These are phyloP conservation scores for Beauveria rudraprayagi DNA, from an alignment of 2,329 filamentous ascomycete species.

Conservation along the genomic window DNA sequence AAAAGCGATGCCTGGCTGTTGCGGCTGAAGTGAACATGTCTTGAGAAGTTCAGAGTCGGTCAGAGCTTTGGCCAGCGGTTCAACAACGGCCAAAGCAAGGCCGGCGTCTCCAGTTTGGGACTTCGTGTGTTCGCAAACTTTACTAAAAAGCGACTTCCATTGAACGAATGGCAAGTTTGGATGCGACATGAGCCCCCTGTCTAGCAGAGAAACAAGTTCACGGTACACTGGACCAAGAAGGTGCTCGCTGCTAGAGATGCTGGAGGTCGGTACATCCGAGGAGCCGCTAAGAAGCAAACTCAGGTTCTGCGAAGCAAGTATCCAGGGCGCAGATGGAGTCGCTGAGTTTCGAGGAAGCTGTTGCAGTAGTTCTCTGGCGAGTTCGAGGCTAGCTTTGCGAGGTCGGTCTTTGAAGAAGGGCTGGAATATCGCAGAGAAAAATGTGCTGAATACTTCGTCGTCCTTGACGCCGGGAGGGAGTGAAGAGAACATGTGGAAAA, in stretches of 20 bases:
- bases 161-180: conserved; percentile 37
- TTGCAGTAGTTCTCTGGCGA: conserved; percentile 45
- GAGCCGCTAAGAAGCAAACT: conserved; percentile 32
- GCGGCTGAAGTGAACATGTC: neutral
- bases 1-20: neutral
- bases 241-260: conserved; percentile 25
- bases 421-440: conserved; percentile 44
- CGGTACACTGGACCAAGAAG: conserved; percentile 62
- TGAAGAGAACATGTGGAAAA: conserved; percentile 53
- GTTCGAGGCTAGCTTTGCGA: conserved; percentile 33
- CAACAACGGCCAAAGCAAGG: conserved; percentile 57
- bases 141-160: conserved; percentile 49
- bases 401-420: conserved; percentile 51
- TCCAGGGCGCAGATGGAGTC: conserved; percentile 43
- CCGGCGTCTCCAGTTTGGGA: conserved; percentile 60
- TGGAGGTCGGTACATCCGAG: conserved; percentile 16
- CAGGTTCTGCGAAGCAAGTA: conserved; percentile 40
- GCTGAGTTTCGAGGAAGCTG: conserved; percentile 36
- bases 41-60: conserved; percentile 26
- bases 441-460: conserved; percentile 34
- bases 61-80: conserved; percentile 57
- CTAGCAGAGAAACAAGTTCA: conserved; percentile 59
- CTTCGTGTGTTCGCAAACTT: conserved; percentile 47
- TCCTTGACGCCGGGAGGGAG: conserved; percentile 40
- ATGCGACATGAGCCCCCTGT: conserved; percentile 47